phyloP scores from a whole-genome alignment of 768 basidiomycete species.

The Kwoniella dejecticola region DNA sequence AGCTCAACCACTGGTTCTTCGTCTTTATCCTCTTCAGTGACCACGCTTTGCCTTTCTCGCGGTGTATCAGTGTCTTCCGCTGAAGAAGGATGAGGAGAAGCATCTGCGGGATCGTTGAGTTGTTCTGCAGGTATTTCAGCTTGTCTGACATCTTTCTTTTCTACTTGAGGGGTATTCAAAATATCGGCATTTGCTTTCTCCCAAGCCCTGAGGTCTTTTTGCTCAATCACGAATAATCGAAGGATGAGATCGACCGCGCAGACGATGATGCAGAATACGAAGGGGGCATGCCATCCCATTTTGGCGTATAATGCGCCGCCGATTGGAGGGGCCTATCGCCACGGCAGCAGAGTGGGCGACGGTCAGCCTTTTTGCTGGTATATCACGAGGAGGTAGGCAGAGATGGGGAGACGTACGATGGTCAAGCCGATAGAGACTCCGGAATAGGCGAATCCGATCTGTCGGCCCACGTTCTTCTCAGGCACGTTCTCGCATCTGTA shows the following conservation, averaged over 20 bases:
- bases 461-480: conserved; percentile 41
- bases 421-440: conserved; percentile 43
- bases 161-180: neutral
- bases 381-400: conserved; percentile 2
- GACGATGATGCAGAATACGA: conserved; percentile 46
- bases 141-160: conserved; percentile 8
- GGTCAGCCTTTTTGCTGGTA: too few relatives aligned
- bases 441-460: conserved; percentile 47
- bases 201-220: conserved; percentile 27
- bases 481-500: conserved; percentile 43
- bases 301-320: conserved; percentile 44
- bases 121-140: conserved; percentile 1
- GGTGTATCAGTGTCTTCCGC: neutral
- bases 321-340: conserved; percentile 35
- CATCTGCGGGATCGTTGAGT: neutral
- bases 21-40: neutral
- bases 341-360: neutral
- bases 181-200: neutral
- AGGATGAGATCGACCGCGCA: conserved; percentile 39
- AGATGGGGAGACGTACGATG: conserved; percentile 26
- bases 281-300: conserved; percentile 50
- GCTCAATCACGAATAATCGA: conserved; percentile 46
- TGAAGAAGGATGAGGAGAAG: neutral
- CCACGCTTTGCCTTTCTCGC: neutral
- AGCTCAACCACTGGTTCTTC: conserved; percentile 16